phyloP scores from a whole-genome alignment of 345 rosid species.

The Pelargonium nanum region DNA sequence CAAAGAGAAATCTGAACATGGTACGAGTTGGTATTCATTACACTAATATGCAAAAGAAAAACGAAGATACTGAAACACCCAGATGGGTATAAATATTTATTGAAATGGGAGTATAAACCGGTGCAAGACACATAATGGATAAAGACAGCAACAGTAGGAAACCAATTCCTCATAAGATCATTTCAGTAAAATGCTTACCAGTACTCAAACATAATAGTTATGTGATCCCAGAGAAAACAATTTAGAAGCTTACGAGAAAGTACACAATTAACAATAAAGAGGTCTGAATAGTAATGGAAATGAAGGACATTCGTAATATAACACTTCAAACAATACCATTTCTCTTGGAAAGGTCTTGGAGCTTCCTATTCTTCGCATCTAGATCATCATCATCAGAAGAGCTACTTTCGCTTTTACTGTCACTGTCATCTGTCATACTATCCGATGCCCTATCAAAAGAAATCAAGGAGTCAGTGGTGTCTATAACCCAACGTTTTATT shows the following conservation, averaged over 20 bases:
- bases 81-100: neutral
- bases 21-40: neutral
- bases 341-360: slow-evolving; percentile 30
- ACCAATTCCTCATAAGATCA: too few relatives aligned
- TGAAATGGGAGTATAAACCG: neutral
- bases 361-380: slow-evolving; percentile 33
- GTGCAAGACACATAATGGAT: neutral
- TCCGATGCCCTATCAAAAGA: slow-evolving; percentile 43
- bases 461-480: slow-evolving; percentile 5
- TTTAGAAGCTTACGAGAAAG: neutral
- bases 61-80: neutral
- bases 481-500: neutral
- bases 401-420: slow-evolving; percentile 36
- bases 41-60: neutral
- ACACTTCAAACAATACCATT: slow-evolving; percentile 30
- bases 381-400: slow-evolving; percentile 37
- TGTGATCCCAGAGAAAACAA: neutral
- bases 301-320: neutral
- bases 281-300: neutral
- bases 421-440: slow-evolving; percentile 45
- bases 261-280: too few relatives aligned
- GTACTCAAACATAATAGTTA: neutral
- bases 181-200: neutral
- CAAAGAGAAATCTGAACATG: neutral
- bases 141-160: too few relatives aligned